Evolutionary conservation across 805 yeast species (phyloP).

Genomic region (Candida bentonensis): DNA sequence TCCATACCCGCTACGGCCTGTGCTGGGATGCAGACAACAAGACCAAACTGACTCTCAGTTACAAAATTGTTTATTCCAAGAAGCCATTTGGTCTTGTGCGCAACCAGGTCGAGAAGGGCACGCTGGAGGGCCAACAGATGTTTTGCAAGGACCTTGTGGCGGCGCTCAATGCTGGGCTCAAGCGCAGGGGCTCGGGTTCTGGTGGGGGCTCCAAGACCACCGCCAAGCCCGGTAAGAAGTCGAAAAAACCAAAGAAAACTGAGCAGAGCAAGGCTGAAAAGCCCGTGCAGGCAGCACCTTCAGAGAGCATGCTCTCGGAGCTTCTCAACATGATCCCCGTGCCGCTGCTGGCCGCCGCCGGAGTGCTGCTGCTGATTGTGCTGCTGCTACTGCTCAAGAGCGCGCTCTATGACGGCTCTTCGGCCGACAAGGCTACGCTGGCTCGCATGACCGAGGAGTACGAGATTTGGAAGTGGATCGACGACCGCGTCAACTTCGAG

Average conservation of each 20-base stretch:
- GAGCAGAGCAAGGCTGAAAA: conserved; percentile 3
- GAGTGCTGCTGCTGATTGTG: conserved; percentile 5
- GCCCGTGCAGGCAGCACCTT: conserved; percentile 4
- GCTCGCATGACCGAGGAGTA: conserved; percentile 36
- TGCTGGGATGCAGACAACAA: conserved; percentile 59
- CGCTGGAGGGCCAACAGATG: conserved; percentile 62
- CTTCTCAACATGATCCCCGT: conserved; percentile 2
- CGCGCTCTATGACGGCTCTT: conserved; percentile 10
- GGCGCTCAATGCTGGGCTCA: conserved; percentile 21
- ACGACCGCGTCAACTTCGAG: conserved; percentile 24
- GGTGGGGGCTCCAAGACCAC: conserved; percentile 7
- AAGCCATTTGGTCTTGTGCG: conserved; percentile 80
- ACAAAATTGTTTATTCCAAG: conserved; percentile 65
- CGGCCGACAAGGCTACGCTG: conserved; percentile 11
- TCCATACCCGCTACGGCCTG: conserved; percentile 55
- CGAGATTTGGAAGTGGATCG: conserved; percentile 64
- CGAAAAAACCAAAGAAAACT: conserved; percentile 6
- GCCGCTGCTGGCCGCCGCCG: conserved; percentile 8
- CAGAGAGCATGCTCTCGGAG: conserved; percentile 7
- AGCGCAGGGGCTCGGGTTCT: conserved; percentile 7
- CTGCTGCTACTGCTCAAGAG: conserved; percentile 6
- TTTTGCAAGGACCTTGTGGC: conserved; percentile 38
- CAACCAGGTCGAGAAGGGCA: conserved; percentile 73
- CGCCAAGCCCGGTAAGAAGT: conserved; percentile 4
- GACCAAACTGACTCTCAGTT: conserved; percentile 52